A percentile compares a stretch with the other conserved stretches of the same genome.
Evolutionary conservation across 495 filamentous ascomycete species (phyloP).

Genomic region (Podospora sp.): DNA sequence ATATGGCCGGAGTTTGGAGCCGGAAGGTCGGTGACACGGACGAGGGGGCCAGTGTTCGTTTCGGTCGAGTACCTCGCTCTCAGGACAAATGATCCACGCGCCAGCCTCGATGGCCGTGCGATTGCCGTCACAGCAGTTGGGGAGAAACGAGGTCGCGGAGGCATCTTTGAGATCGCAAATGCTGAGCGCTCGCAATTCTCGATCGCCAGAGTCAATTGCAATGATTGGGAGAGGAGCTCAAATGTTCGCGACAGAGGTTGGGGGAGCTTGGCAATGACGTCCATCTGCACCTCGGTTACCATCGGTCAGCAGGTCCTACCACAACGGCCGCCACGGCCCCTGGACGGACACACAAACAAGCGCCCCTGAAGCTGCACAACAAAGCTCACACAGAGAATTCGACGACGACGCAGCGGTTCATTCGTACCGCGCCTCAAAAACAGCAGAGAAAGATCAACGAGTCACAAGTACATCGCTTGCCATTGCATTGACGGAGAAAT

Average conservation of each 20-base stretch:
- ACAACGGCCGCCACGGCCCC: neutral
- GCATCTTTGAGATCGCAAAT: slow-evolving; percentile 22
- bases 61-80: slow-evolving; percentile 38
- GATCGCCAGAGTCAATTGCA: neutral
- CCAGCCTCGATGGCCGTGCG: slow-evolving; percentile 6
- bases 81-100: slow-evolving; percentile 15
- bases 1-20: slow-evolving; percentile 84
- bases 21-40: slow-evolving; percentile 71
- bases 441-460: neutral
- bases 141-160: slow-evolving; percentile 12
- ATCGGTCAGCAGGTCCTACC: neutral
- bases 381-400: neutral
- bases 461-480: too few relatives aligned
- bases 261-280: slow-evolving; percentile 13
- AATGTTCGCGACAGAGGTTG: neutral
- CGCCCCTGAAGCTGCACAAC: neutral
- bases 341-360: neutral
- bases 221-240: neutral
- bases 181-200: neutral
- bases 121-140: neutral
- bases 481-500: too few relatives aligned
- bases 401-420: neutral
- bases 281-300: neutral
- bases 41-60: slow-evolving; percentile 49
- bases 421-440: too few relatives aligned